Base-by-base conservation (phyloP, 116 monocot species). In the Zostera marina region DNA sequence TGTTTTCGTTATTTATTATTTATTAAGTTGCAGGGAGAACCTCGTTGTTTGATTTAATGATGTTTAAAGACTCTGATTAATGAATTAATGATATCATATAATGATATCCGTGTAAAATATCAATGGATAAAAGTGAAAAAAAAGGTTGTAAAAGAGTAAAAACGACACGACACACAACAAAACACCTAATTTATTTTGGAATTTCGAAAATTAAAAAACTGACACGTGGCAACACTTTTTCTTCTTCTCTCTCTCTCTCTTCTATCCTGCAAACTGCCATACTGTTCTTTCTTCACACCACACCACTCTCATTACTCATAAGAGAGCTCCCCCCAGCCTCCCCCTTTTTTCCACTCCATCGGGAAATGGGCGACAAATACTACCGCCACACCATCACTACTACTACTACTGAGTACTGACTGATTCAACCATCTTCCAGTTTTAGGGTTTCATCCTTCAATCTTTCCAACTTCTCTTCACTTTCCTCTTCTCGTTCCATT, bases 281-380 rank as follows among this genome's bases (percentile, higher is more conserved):
- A 48, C 17, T 51, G 49, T 38, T 24, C 26, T 56, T 40, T 55
- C 39, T 26, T 56, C 42, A 14, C 23, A 14, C 26, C 61, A 16
- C 60, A 4, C 0, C 24, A 21, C 19, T 43, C 13, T 22, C 17
- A 8, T 23, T 7, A 8, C 42, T 22, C 44, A 45, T n/a, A 44
- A 24, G 6, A 61, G 12, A n/a, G n/a, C n/a, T n/a, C n/a, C n/a
- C n/a, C n/a, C n/a, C n/a, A n/a, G n/a, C n/a, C n/a, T n/a, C 22
- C 10, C 5, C 22, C 25, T 24, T 25, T 43, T 6, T 47, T 61
- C 46, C 17, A 21, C 8, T 42, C 22, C 61, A 61, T 26, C 44
- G 46, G 46, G 46, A 61, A 61, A 61, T 61, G 61, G 61, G 25
- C 61, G 24, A 44, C 26, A 46, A 20, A 23, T 11, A 14, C 14